These are phyloP conservation scores for Dryas integrifolia DNA, from an alignment of 331 rosid genomes.

Conservation along the genomic window DNA sequence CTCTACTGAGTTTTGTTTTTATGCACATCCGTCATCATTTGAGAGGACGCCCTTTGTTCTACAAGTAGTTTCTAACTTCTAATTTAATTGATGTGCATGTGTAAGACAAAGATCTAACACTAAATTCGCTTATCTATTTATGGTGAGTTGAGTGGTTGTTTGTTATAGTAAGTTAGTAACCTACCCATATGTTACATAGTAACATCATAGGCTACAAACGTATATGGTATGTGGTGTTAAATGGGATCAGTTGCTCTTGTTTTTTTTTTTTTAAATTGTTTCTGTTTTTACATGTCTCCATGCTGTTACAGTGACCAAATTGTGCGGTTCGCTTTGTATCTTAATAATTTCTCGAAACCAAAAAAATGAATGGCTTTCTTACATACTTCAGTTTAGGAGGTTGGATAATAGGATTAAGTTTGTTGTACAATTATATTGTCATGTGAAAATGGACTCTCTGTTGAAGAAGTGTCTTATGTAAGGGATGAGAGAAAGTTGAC, in stretches of 20 bases:
- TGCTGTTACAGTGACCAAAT: not conserved
- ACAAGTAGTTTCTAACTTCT: not conserved
- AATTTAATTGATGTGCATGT: not conserved
- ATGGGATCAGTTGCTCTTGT: not conserved
- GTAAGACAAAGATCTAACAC: not conserved
- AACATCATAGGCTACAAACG: not conserved
- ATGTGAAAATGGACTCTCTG: not conserved
- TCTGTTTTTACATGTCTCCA: not conserved
- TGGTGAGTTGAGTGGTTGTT: not conserved
- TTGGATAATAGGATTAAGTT: not conserved
- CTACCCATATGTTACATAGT: not conserved
- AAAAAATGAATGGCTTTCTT: not conserved
- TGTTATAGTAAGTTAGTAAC: not conserved
- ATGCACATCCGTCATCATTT: not conserved
- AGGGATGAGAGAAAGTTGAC: constrained; percentile 8
- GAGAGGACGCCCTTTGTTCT: not conserved
- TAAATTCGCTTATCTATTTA: not conserved
- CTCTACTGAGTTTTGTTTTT: constrained; percentile 4
- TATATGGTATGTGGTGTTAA: not conserved
- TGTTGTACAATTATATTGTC: not conserved
- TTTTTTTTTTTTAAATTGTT: not conserved
- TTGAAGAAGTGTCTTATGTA: not conserved
- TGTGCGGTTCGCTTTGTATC: not conserved
- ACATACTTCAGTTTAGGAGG: not conserved
- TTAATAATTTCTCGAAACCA: not conserved